phyloP scores from a whole-genome alignment of 768 basidiomycete genomes.

The Exsudoporus frostii region DNA sequence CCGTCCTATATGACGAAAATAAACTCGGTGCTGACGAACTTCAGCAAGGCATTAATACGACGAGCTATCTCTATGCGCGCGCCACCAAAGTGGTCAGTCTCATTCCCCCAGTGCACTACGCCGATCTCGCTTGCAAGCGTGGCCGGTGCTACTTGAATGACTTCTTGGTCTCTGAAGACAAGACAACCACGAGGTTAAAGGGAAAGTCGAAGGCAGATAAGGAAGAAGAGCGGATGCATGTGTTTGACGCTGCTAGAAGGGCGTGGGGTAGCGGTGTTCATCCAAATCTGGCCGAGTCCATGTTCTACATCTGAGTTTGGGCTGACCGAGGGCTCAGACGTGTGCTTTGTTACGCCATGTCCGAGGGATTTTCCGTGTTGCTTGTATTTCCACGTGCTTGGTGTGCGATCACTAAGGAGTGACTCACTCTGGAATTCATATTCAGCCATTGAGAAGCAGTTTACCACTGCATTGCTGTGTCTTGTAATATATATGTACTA shows the following conservation, averaged over 20 bases:
- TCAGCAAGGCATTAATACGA: constrained; percentile 67
- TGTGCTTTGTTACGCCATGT: neutral
- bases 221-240: constrained; percentile 25
- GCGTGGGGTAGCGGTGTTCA: constrained; percentile 59
- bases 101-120: constrained; percentile 76
- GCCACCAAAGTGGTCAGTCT: constrained; percentile 82
- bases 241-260: constrained; percentile 12
- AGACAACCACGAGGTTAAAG: constrained; percentile 38
- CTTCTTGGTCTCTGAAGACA: constrained; percentile 54
- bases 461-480: neutral
- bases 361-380: neutral
- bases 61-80: constrained; percentile 76
- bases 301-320: constrained; percentile 64
- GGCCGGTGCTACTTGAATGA: constrained; percentile 74
- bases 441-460: neutral
- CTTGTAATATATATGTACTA: neutral
- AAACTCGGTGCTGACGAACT: constrained; percentile 61
- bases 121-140: constrained; percentile 78
- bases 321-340: neutral
- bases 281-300: constrained; percentile 50
- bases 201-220: constrained; percentile 27
- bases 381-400: neutral
- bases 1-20: constrained; percentile 77
- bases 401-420: neutral
- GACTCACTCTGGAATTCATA: neutral